Evolutionary conservation across 352 stramenopile genomes (phyloP), one percentile per base, ranked within the genome.

Genomic region (Phytophthora aleatoria): DNA sequence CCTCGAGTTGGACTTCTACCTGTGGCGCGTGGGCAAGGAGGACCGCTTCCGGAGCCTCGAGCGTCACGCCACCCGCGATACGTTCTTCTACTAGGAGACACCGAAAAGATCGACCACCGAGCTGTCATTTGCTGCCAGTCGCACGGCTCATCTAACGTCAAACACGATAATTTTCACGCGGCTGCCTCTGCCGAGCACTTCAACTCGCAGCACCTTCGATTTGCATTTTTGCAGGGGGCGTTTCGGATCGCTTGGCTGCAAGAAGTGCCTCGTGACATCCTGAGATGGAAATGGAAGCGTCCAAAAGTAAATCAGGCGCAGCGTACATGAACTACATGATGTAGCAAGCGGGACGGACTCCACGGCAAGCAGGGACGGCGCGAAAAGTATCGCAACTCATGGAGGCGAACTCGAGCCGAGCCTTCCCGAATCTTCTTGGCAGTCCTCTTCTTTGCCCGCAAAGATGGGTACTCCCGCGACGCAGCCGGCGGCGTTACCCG

Each of bases 11-110:
- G 81, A 86, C 66, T 82, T 64, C 15, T 94, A 92, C 61, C 67
- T 94, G 15, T 92, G 86, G 86, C 82, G 83, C 27, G 56, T 92
- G 33, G 84, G 83, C 61, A 94, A 94, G 71, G 82, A 92, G 39
- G 75, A 81, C 7, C 73, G 72, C 9, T 92, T 90, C 59, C 83
- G 86, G 2, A 39, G 66, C 10, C 53, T 92, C n/a, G 77, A 91
- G 55, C 82, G 86, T 42, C 86, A 94, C 52, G 73, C 82, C 16
- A 92, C 86, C 12, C 80, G 81, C 50, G 64, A 87, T 47, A 91
- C 83, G 10, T 85, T 87, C 48, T 91, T 82, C 59, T 91, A 91
- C 64, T 91, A 71, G 33, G 2, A 24, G n/a, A 28, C 30, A 54
- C 48, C 16, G 27, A 27, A 27, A 26, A 30, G 42, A 52, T 56